Percentiles rank a stretch among this genome's conserved stretches.
These are phyloP conservation scores for Amanita muscaria DNA, from an alignment of 768 basidiomycete species.

Conservation along the genomic window DNA sequence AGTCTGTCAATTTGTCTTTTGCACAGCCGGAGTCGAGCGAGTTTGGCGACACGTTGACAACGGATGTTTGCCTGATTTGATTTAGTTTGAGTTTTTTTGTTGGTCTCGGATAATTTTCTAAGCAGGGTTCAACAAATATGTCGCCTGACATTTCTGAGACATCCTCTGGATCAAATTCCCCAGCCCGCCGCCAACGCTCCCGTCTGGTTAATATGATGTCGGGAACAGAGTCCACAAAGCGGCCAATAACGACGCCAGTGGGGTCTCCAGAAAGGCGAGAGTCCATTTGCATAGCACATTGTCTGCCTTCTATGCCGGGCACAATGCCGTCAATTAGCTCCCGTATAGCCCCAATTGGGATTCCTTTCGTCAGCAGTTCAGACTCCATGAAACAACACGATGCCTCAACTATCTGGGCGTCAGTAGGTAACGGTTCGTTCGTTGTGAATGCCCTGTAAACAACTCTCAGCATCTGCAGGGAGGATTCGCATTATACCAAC, in stretches of 20 bases:
- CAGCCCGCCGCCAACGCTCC: constrained; percentile 24
- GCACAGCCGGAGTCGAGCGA: neutral
- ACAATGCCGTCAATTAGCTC: neutral
- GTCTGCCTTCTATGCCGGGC: neutral
- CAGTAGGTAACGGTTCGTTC: constrained; percentile 26
- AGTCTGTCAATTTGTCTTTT: neutral
- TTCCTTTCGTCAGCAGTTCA: neutral
- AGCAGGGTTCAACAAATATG: too few relatives aligned
- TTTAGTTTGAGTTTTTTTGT: neutral
- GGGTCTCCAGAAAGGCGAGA: neutral
- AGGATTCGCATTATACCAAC: constrained; percentile 27
- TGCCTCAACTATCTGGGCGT: constrained; percentile 23
- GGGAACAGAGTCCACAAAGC: neutral
- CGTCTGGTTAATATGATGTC: constrained; percentile 31
- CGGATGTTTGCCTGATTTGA: neutral
- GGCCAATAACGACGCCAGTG: neutral
- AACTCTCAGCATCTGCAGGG: neutral
- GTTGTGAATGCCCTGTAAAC: constrained; percentile 41
- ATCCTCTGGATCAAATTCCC: constrained; percentile 8
- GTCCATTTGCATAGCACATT: neutral
- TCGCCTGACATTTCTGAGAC: too few relatives aligned
- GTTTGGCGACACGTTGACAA: neutral
- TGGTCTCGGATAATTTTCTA: too few relatives aligned
- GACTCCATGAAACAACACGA: constrained; percentile 13
- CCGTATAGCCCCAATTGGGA: neutral